Base-by-base conservation (phyloP, 2,329 filamentous ascomycete genomes). In the Fusarium kyushuense region DNA sequence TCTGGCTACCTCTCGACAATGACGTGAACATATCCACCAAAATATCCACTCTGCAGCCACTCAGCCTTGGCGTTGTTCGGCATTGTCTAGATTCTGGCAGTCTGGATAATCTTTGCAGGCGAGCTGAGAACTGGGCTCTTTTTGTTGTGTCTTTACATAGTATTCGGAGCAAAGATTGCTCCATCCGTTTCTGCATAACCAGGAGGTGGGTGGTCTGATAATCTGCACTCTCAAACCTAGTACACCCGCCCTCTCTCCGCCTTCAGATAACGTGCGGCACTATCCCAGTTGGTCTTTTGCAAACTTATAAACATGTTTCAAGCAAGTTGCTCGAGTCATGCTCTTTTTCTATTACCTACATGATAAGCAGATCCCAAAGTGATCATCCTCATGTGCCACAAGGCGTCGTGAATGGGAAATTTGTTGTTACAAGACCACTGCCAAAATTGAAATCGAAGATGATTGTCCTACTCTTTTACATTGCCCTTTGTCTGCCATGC, bases 1-100 rank as follows among this genome's bases (percentile, higher is more conserved):
- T 25, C 23, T 25, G 27, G 35, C 35, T 59, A 21, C 21, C 23
- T 38, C 38, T 66, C 23, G 42, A 47, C 38, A 57, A 69, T 68
- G 65, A 69, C 65, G 65, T 65, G 48, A 43, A 10, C 27, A 51
- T 48, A 43, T 14, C 53, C 65, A 67, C 64, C 17, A 40, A 12
- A 17, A 19, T 45, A 32, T 53, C 65, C 54, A 53, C 49, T 58
- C 33, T 36, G 19, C 51, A 58, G 46, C 63, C 41, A 46, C 46
- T 53, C 29, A 62, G 33, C 30, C 32, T 53, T 57, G 42, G 46
- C 27, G 27, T 53, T 46, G 23, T 59, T 65, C 65, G 54, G 65
- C 59, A 61, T 32, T 55, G 49, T 46, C 35, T 27, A 36, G 32
- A 58, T 35, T 48, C 46, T 64, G 43, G 17, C 46, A 6, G 35